phyloP scores from a whole-genome alignment of 257 asterid species.

The Petrea volubilis region DNA sequence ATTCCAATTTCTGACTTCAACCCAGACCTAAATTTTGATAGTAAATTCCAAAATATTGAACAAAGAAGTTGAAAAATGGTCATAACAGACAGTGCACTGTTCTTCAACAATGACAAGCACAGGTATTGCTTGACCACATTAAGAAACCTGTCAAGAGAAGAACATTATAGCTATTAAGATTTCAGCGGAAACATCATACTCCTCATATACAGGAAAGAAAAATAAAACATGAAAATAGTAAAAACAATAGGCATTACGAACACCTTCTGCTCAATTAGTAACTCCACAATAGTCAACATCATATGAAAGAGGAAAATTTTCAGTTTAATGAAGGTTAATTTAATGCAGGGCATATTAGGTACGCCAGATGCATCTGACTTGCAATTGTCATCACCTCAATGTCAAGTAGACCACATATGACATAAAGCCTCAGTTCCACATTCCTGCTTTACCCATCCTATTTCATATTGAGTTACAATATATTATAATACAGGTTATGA shows the following conservation, averaged over 20 bases:
- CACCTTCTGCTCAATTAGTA: constrained; percentile 21
- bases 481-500: not conserved
- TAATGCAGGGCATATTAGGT: not conserved
- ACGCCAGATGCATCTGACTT: not conserved
- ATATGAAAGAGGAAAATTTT: constrained; percentile 19
- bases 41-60: constrained; percentile 57
- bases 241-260: not conserved
- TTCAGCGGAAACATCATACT: constrained; percentile 11
- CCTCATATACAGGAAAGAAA: constrained; percentile 13
- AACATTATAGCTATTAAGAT: constrained; percentile 30
- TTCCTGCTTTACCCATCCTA: not conserved
- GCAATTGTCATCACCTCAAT: constrained; percentile 11
- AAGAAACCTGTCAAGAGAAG: constrained; percentile 70
- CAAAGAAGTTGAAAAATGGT: constrained; percentile 87
- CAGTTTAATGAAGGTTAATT: constrained; percentile 24
- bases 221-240: constrained; percentile 13
- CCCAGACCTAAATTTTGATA: constrained; percentile 81
- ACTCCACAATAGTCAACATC: not conserved
- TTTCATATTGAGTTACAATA: not conserved
- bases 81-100: constrained; percentile 96
- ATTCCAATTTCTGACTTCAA: constrained; percentile 96
- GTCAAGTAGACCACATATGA: not conserved
- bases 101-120: constrained; percentile 93
- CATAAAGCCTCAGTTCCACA: not conserved
- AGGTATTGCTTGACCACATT: constrained; percentile 84